Base-by-base conservation (phyloP, 1,139 yeast genomes). In the Candida pseudocylindracea region DNA sequence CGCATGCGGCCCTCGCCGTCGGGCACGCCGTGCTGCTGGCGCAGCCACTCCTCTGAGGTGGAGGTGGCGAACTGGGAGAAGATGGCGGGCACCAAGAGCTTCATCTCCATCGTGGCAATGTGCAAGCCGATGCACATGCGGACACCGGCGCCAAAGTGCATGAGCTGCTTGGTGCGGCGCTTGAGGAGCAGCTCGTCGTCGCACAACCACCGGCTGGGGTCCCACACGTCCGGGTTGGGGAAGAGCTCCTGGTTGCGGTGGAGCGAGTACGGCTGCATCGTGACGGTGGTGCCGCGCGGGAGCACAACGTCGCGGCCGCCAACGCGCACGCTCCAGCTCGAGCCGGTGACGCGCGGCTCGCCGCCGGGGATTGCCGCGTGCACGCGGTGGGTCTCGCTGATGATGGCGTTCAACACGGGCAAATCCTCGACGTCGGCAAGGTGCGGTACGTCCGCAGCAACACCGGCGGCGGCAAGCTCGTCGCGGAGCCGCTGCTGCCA, bases 141-240 rank as follows among this genome's bases (percentile, higher is more conserved):
- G 13, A 32, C 28, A 2, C 34, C 34, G n/a, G 29, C 29, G 11
- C 34, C 34, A 29, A 32, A 32, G 13, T 26, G 29, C 31, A 32
- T 26, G 27, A 32, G 29, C 11, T 30, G n/a, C n/a, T 13, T n/a
- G 8, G 26, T 7, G 31, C 29, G 29, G 7, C 6, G 8, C 2
- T n/a, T n/a, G n/a, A 13, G 7, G 3, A 31, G 26, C 6, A 8
- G 3, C 12, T 32, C 34, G 10, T 15, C 28, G 4, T 3, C 12
- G 5, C 7, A 2, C 12, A 32, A 12, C 34, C 34, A 32, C 12
- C 34, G 25, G 8, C 26, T 27, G 9, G 34, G 34, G 12, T 26
- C 26, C 29, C 30, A 32, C 4, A 5, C 13, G 12, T 32, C 30
- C 7, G 29, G 29, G 6, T 26, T 10, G 10, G 34, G 34, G 12